Evolutionary conservation across 116 monocot species (phyloP), one percentile per base, ranked within the genome.

Genomic region (Zostera marina): DNA sequence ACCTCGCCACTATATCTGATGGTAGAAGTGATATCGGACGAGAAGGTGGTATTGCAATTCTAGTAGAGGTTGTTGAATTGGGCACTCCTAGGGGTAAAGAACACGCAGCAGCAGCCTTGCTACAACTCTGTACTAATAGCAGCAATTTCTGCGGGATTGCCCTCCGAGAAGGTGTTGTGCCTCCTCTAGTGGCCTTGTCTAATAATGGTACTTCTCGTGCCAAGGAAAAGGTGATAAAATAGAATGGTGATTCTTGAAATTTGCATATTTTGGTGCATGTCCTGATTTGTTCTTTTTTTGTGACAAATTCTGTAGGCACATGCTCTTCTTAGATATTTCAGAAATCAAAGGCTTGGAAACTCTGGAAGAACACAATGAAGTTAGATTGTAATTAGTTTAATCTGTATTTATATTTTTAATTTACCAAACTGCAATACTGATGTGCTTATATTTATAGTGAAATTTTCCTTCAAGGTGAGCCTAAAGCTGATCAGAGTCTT

Each of bases 61-160:
- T 92, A 22, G 91, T 92, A 47, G 91, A 86, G 69, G 83, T 92
- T 67, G 82, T 86, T 58, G 86, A 92, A 55, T 76, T 92, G 64
- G 91, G 91, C 15, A 85, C 86, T 63, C 64, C 86, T 21, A 75
- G 82, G 61, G 86, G 82, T 53, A 92, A 86, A 48, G 91, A 92
- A 44, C 74, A 92, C 64, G 91, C 91, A 51, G 91, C 91, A 19
- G 86, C 91, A 60, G 91, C 86, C 45, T 69, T 92, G 73, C 75
- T 92, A 26, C 79, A 86, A 9, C 73, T 92, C n/a, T 92, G 91
- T 63, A 80, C 75, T 32, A 82, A 77, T 59, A 86, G 80, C 59
- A 85, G 69, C 47, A 82, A 73, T 63, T 92, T 86, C 52, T 86
- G 86, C 55, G 83, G 70, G 63, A 60, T 63, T 41, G 82, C 86